Base-by-base conservation (phyloP, 768 basidiomycete genomes). In the Termitomyces sp. region DNA sequence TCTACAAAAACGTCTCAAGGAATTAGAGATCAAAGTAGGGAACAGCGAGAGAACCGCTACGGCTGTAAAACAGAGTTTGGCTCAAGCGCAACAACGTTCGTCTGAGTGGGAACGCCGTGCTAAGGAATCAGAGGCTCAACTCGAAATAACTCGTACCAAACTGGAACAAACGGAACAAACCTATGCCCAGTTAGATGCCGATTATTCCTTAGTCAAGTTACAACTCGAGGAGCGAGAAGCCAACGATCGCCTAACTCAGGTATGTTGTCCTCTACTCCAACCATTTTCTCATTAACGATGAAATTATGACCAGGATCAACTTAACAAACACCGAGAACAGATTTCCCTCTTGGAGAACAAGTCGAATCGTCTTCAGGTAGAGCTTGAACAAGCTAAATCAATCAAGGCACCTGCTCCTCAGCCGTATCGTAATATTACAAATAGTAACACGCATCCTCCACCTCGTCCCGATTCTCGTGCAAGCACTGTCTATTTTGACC, bases 81-180 rank as follows among this genome's bases (percentile, higher is more conserved):
- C 78, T 20, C 84, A 88, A 58, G 85, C 87, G 20, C 87, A 92
- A 57, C 88, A 91, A 65, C 88, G 88, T 23, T 80, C 88, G 3
- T 71, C 80, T 3, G 91, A 94, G 62, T 92, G 88, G 89, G 91
- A 94, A 69, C 80, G 80, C 58, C 85, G 85, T 22, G 83, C 88
- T 18, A 85, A 84, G 62, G 87, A 89, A 58, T 78, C 79, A 40
- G 88, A 91, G 67, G 71, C 74, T 20, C 79, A 86, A 53, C 68
- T 91, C 18, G 85, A 88, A 64, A 63, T 77, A 60, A 76, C 76
- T 27, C 78, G 76, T 56, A 83, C 81, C 31, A 79, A 80, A 62
- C 66, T 90, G 15, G 88, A 92, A 33, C 81, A 88, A 50, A 73
- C 78, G 9, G 89, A 91, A 59, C 83, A 86, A 63, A 75, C 74